Evolutionary conservation across 805 yeast genomes (phyloP).

Genomic region (Candida endomychidarum): DNA sequence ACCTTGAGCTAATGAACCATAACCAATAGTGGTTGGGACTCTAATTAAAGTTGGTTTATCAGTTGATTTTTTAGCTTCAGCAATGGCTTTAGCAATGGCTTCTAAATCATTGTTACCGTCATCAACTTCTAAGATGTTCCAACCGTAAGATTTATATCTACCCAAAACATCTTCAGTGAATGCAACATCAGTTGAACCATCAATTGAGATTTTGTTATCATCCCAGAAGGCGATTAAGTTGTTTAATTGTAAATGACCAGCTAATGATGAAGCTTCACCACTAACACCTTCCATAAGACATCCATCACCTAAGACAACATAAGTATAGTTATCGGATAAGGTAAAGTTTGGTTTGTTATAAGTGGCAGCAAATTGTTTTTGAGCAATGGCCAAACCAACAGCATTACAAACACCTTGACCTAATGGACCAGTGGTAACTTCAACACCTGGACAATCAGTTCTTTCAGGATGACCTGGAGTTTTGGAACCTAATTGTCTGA

Average conservation of each 20-base stretch:
- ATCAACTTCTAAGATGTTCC: conserved; percentile 78
- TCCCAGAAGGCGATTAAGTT: conserved; percentile 95
- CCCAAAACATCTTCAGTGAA: conserved; percentile 89
- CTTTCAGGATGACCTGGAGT: conserved; percentile 98
- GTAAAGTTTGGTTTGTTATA: conserved; percentile 85
- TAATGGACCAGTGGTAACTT: conserved; percentile 97
- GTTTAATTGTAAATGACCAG: conserved; percentile 93
- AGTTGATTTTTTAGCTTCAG: conserved; percentile 67
- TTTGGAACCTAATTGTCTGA: conserved; percentile 87
- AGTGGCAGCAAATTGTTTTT: conserved; percentile 85
- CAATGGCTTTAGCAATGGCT: conserved; percentile 72
- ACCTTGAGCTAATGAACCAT: conserved; percentile 82
- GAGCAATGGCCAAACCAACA: conserved; percentile 95
- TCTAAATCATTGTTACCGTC: conserved; percentile 80
- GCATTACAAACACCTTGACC: conserved; percentile 98
- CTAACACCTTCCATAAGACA: conserved; percentile 98
- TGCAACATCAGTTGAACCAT: conserved; percentile 85
- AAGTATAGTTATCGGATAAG: conserved; percentile 74
- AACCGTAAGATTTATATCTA: conserved; percentile 90
- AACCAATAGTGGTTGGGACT: conserved; percentile 90
- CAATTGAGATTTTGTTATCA: conserved; percentile 95
- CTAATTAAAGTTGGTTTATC: conserved; percentile 90
- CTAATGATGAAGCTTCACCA: conserved; percentile 89
- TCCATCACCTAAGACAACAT: conserved; percentile 90
- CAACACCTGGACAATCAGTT: conserved; percentile 82